phyloP scores from a whole-genome alignment of 192 early-diverging fungal genomes.

The Podila epicladia region DNA sequence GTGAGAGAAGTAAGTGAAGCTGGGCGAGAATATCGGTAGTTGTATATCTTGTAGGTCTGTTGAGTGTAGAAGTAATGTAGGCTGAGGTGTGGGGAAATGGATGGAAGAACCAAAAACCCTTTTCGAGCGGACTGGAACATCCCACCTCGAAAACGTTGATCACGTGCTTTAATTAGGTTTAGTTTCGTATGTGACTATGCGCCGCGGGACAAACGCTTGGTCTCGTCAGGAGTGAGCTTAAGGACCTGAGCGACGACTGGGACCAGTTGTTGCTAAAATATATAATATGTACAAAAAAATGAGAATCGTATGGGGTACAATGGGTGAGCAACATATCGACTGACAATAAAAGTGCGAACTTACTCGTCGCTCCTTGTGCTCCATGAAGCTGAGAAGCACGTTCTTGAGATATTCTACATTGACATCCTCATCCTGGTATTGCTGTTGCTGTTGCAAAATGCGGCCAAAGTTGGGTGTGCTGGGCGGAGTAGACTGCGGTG shows the following conservation, averaged over 20 bases:
- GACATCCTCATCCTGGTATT: conserved; percentile 58
- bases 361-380: conserved; percentile 76
- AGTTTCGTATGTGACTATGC: conserved; percentile 3
- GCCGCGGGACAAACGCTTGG: conserved; percentile 57
- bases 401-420: conserved; percentile 82
- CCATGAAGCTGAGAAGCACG: conserved; percentile 79
- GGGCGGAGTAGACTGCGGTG: conserved; percentile 36
- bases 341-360: conserved; percentile 20
- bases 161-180: too few relatives aligned
- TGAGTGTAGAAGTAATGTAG: not conserved
- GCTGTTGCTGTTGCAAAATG: conserved; percentile 14
- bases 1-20: not conserved
- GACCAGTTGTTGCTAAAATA: conserved; percentile 66
- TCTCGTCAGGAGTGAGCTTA: conserved; percentile 75
- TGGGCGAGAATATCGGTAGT: not conserved
- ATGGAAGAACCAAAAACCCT: too few relatives aligned
- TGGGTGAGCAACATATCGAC: not conserved
- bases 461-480: conserved; percentile 40
- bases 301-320: not conserved
- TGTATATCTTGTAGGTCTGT: not conserved
- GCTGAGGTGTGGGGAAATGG: not conserved
- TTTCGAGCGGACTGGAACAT: too few relatives aligned
- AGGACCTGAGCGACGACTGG: conserved; percentile 74
- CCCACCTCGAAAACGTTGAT: too few relatives aligned
- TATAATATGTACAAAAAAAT: not conserved